These are phyloP conservation scores for Pichia thaimueangensis DNA, from an alignment of 805 yeast genomes.

Conservation along the genomic window DNA sequence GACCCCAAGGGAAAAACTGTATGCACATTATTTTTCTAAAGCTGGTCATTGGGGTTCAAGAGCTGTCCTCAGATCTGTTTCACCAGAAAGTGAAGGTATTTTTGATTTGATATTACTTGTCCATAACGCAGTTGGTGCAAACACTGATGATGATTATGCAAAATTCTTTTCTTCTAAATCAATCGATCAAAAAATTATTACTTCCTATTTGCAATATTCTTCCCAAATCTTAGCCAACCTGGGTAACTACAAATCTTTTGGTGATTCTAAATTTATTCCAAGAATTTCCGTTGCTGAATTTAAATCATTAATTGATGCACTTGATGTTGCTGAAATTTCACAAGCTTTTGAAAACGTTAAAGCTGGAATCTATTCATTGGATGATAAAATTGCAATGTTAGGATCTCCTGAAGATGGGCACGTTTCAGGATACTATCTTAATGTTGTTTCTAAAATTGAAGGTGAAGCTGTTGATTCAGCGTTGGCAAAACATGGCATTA, in stretches of 20 bases:
- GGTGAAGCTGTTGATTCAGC: constrained; percentile 62
- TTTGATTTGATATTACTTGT: constrained; percentile 61
- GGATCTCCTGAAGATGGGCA: constrained; percentile 81
- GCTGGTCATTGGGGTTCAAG: constrained; percentile 84
- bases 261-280: constrained; percentile 84
- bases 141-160: constrained; percentile 37
- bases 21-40: constrained; percentile 77
- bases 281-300: constrained; percentile 44
- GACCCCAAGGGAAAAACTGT: constrained; percentile 51
- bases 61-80: constrained; percentile 72
- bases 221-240: constrained; percentile 69
- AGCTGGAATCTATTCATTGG: constrained; percentile 43
- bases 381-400: constrained; percentile 46
- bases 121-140: constrained; percentile 36
- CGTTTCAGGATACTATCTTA: constrained; percentile 64
- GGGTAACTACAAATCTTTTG: constrained; percentile 82
- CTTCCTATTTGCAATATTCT: constrained; percentile 59
- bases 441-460: constrained; percentile 50
- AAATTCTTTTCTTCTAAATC: constrained; percentile 24
- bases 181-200: constrained; percentile 30
- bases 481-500: constrained; percentile 53
- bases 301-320: constrained; percentile 38
- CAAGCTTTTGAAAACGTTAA: constrained; percentile 38
- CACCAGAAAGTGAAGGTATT: constrained; percentile 72
- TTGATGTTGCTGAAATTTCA: constrained; percentile 31